A percentile compares a stretch with the other conserved stretches of the same genome.
Evolutionary conservation across 139 green algal species (phyloP).

Genomic region (Asterochloris sp.): DNA sequence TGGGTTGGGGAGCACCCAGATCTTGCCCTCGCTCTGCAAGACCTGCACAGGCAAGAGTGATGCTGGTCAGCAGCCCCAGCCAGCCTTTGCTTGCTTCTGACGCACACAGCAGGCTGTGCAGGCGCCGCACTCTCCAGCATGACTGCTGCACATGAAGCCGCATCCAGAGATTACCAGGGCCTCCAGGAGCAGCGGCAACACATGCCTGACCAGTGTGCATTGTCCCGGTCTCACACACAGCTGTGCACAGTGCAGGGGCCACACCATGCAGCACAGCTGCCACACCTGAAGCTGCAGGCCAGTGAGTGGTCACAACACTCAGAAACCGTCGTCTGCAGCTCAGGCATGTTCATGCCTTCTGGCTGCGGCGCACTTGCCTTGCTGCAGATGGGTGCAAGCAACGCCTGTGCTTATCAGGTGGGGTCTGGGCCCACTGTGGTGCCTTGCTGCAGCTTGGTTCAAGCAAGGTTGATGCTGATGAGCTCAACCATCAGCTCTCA

Average conservation of each 20-base stretch:
- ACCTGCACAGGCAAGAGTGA: not conserved
- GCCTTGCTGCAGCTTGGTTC: too few relatives aligned
- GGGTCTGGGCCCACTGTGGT: too few relatives aligned
- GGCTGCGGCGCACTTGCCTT: too few relatives aligned
- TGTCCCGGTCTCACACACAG: too few relatives aligned
- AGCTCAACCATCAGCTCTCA: not conserved
- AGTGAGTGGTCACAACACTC: too few relatives aligned
- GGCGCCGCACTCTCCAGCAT: not conserved
- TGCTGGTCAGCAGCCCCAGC: not conserved
- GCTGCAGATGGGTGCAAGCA: too few relatives aligned
- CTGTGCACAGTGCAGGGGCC: too few relatives aligned
- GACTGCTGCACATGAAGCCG: not conserved
- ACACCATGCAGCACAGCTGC: too few relatives aligned
- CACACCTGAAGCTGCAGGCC: too few relatives aligned
- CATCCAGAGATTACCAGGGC: not conserved
- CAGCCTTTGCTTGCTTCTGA: not conserved
- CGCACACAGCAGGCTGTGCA: not conserved
- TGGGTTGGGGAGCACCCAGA: constrained; percentile 1
- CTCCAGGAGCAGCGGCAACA: not conserved
- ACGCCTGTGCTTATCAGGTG: too few relatives aligned
- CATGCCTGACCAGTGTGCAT: not conserved
- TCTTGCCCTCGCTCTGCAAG: constrained; percentile 6
- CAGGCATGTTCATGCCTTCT: too few relatives aligned
- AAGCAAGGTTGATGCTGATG: not conserved
- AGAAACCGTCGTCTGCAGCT: too few relatives aligned